phyloP scores from a whole-genome alignment of 2,329 filamentous ascomycete genomes.

The Penicillium decumbens region DNA sequence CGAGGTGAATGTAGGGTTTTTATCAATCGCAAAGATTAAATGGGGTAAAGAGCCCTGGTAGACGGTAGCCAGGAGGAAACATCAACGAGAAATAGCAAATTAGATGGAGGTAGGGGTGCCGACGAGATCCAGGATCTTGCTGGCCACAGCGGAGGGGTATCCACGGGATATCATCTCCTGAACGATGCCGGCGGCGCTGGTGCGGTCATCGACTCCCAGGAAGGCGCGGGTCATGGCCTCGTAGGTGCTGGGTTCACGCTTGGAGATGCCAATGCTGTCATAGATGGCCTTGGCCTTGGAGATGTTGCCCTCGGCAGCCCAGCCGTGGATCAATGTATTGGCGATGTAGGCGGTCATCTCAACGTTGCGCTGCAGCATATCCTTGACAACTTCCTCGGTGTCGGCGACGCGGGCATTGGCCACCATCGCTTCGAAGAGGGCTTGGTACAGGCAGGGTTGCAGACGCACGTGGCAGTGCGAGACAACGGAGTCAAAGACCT shows the following conservation, averaged over 20 bases:
- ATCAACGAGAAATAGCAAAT: slow-evolving; percentile 8
- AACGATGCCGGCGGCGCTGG: slow-evolving; percentile 71
- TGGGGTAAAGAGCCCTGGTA: slow-evolving; percentile 11
- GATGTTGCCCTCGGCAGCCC: slow-evolving; percentile 80
- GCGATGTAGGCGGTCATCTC: slow-evolving; percentile 96
- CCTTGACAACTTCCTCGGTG: slow-evolving; percentile 66
- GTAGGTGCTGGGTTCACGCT: slow-evolving; percentile 94
- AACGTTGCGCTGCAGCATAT: slow-evolving; percentile 70
- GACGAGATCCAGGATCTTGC: slow-evolving; percentile 89
- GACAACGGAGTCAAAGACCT: slow-evolving; percentile 77
- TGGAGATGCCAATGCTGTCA: slow-evolving; percentile 67
- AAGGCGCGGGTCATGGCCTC: slow-evolving; percentile 97
- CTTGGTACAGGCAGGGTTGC: slow-evolving; percentile 88
- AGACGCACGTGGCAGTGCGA: slow-evolving; percentile 61
- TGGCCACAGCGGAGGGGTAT: slow-evolving; percentile 85
- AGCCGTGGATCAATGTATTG: slow-evolving; percentile 96
- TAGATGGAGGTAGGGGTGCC: slow-evolving; percentile 41
- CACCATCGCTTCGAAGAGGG: slow-evolving; percentile 94
- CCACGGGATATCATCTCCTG: slow-evolving; percentile 85
- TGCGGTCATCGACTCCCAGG: slow-evolving; percentile 74
- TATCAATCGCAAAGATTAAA: slow-evolving; percentile 18
- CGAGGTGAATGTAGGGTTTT: slow-evolving; percentile 18
- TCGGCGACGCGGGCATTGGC: slow-evolving; percentile 81
- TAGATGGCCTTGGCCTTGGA: slow-evolving; percentile 74
- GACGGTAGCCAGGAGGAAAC: slow-evolving; percentile 10